Conservation (phyloP, 2,329 filamentous ascomycete species). For the Aureobasidium zeae region DNA sequence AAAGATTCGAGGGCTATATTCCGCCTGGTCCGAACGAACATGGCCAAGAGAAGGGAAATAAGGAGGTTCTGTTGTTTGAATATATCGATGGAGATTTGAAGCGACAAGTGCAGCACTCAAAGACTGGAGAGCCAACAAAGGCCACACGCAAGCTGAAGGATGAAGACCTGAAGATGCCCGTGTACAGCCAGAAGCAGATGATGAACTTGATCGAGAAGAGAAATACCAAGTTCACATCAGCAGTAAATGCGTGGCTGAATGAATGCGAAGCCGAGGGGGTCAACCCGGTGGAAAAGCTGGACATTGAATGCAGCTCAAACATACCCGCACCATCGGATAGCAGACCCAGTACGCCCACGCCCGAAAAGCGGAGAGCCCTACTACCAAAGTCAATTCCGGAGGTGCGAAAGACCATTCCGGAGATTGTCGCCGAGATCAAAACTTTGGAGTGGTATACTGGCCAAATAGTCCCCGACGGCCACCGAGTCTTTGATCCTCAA, state of each 20-base stretch:
- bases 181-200: slow-evolving; percentile 90
- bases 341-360: slow-evolving; percentile 34
- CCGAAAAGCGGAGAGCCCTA: slow-evolving; percentile 30
- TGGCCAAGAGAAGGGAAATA: slow-evolving; percentile 31
- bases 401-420: slow-evolving; percentile 68
- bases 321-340: slow-evolving; percentile 52
- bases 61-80: slow-evolving; percentile 79
- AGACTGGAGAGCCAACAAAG: slow-evolving; percentile 63
- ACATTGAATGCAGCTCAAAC: slow-evolving; percentile 48
- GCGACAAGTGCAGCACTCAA: slow-evolving; percentile 61
- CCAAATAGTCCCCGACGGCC: slow-evolving; percentile 88
- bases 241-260: slow-evolving; percentile 68
- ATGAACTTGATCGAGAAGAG: slow-evolving; percentile 78
- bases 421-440: slow-evolving; percentile 79
- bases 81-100: slow-evolving; percentile 88
- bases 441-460: slow-evolving; percentile 77
- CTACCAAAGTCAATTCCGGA: slow-evolving; percentile 66
- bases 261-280: slow-evolving; percentile 54
- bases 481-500: slow-evolving; percentile 82
- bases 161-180: slow-evolving; percentile 81
- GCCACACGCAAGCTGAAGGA: slow-evolving; percentile 59
- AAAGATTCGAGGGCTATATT: slow-evolving; percentile 39
- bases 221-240: slow-evolving; percentile 71
- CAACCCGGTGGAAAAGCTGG: slow-evolving; percentile 60
- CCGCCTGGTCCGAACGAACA: slow-evolving; percentile 29